phyloP scores from a whole-genome alignment of 2,329 filamentous ascomycete genomes.

The Colletotrichum truncatum region DNA sequence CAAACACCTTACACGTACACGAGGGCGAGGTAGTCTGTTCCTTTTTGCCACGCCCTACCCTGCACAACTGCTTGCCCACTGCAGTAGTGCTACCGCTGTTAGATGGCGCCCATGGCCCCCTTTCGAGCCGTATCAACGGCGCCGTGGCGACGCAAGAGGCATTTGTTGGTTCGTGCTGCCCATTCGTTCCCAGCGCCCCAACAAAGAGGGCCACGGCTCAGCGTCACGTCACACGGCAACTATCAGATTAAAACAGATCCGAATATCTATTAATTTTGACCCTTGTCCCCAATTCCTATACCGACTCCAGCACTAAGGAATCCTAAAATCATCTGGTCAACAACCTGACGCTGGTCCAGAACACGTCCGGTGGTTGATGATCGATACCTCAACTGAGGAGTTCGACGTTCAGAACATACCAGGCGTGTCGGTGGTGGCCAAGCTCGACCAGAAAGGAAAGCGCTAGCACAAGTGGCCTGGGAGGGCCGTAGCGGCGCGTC shows the following conservation, averaged over 20 bases:
- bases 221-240: not conserved
- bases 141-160: not conserved
- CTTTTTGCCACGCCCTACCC: not conserved
- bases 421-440: not conserved
- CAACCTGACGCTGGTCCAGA: not conserved
- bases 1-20: no score
- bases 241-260: not conserved
- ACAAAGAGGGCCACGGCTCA: not conserved
- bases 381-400: not conserved
- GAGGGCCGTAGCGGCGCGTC: not conserved
- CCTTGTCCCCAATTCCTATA: not conserved
- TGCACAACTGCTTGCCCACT: no score
- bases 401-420: not conserved
- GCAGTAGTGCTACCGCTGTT: no score
- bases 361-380: no score
- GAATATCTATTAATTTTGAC: slow-evolving; percentile 27
- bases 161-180: not conserved
- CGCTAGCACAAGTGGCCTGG: not conserved
- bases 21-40: not conserved
- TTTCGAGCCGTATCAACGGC: no score
- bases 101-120: no score
- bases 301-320: slow-evolving; percentile 4
- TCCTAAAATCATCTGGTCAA: not conserved
- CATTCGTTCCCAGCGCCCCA: not conserved
- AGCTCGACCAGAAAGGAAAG: not conserved